phyloP scores from a whole-genome alignment of 352 stramenopile species.

The Phytophthora agathidicida region DNA sequence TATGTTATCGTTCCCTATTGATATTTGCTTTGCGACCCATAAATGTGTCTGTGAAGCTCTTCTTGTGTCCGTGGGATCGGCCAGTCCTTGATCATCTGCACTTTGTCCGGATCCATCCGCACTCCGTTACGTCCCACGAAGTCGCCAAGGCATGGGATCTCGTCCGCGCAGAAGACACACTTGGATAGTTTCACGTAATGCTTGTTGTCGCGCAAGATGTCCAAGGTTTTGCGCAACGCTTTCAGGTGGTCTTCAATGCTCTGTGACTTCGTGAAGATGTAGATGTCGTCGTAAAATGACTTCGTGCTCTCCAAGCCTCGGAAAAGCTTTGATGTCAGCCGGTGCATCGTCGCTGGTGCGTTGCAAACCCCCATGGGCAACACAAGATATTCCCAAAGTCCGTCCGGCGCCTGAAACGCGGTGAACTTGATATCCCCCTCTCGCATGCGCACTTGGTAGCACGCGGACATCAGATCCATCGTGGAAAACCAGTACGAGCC shows the following conservation, averaged over 20 bases:
- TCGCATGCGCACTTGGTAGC: conserved; percentile 31
- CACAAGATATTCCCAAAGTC: too few species aligned
- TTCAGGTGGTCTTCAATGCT: neutral
- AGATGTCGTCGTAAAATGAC: conserved; percentile 11
- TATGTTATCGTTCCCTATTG: too few species aligned
- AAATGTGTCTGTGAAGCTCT: conserved; percentile 1
- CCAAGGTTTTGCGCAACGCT: neutral
- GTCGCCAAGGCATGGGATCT: conserved; percentile 1
- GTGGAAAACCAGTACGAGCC: conserved; percentile 3
- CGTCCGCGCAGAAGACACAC: neutral
- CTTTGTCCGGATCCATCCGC: conserved; percentile 1
- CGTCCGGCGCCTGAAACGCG: too few species aligned
- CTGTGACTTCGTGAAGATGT: conserved; percentile 6
- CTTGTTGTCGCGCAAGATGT: conserved; percentile 11
- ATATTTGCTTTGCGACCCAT: too few species aligned
- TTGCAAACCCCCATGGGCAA: too few species aligned
- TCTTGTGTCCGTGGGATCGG: conserved; percentile 1
- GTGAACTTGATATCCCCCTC: too few species aligned
- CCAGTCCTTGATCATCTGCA: conserved; percentile 4
- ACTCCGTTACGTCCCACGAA: neutral
- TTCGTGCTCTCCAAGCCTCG: conserved; percentile 4
- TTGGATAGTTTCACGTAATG: conserved; percentile 8
- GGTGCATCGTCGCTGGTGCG: conserved; percentile 5
- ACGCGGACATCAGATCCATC: conserved; percentile 27
- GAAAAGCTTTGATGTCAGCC: conserved; percentile 5